These are phyloP conservation scores for Dryas drummondii DNA, from an alignment of 306 rosid genomes.

Conservation along the genomic window DNA sequence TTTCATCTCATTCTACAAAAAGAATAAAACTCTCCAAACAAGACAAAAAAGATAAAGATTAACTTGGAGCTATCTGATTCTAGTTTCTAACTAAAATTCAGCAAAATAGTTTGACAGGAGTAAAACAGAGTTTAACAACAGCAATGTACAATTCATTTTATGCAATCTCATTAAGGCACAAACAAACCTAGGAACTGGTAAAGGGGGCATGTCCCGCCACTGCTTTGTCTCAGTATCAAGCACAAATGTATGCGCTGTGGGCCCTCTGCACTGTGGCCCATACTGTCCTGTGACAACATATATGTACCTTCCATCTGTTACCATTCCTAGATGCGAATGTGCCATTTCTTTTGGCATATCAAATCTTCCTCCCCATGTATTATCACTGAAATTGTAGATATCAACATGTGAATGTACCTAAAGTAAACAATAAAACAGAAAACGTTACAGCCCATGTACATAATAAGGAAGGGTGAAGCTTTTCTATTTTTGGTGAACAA, in stretches of 20 bases:
- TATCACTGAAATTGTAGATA: conserved; percentile 60
- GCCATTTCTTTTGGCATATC: conserved; percentile 86
- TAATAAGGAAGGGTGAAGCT: neutral
- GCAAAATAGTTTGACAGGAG: neutral
- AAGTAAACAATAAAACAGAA: neutral
- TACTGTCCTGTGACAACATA: conserved; percentile 79
- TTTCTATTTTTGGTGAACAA: neutral
- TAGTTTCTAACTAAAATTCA: neutral
- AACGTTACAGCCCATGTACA: neutral
- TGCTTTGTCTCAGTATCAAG: conserved; percentile 68
- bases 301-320: conserved; percentile 77
- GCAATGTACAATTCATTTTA: neutral
- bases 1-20: neutral
- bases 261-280: conserved; percentile 86
- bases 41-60: neutral
- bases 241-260: conserved; percentile 52
- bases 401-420: conserved; percentile 94
- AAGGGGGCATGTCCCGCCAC: conserved; percentile 68
- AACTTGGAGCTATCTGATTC: neutral
- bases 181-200: conserved; percentile 75
- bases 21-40: neutral
- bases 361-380: conserved; percentile 63
- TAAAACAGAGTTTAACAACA: neutral
- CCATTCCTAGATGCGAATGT: conserved; percentile 87
- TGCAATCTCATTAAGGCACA: conserved; percentile 3